These are phyloP conservation scores for Jimgerdemannia flammicorona DNA, from an alignment of 192 early-diverging fungal species.

Conservation along the genomic window DNA sequence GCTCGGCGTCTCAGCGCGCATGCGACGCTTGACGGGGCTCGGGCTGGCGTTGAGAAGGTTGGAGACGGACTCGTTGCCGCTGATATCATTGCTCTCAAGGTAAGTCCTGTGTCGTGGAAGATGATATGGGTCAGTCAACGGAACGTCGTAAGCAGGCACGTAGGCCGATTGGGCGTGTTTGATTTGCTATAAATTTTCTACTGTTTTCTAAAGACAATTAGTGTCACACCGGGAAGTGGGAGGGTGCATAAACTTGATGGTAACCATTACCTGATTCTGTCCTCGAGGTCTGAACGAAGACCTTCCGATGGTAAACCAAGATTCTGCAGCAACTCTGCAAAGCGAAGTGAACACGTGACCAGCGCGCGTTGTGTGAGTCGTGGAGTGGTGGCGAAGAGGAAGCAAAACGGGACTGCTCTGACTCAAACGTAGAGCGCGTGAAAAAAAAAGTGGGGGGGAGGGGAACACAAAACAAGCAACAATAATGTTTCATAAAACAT, in stretches of 20 bases:
- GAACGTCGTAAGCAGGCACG: neutral
- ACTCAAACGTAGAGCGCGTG: neutral
- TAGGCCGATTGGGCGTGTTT: too few relatives aligned
- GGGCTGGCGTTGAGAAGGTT: neutral
- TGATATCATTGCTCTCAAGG: neutral
- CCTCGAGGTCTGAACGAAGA: neutral
- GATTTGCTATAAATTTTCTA: too few relatives aligned
- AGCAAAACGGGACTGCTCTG: neutral
- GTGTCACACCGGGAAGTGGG: too few relatives aligned
- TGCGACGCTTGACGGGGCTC: neutral
- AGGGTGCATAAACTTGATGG: too few relatives aligned
- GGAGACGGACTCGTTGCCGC: neutral
- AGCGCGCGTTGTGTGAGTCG: neutral
- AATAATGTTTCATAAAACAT: too few relatives aligned
- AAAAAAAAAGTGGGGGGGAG: neutral
- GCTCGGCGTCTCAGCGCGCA: neutral
- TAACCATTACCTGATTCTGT: neutral
- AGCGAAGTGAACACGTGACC: neutral
- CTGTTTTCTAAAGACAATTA: too few relatives aligned
- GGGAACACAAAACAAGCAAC: too few relatives aligned
- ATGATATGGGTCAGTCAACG: neutral
- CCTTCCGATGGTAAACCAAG: neutral
- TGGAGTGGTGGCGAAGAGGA: neutral
- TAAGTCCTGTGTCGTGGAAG: neutral
- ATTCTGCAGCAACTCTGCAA: neutral